Evolutionary conservation across 129 eudicot genomes (phyloP).

Genomic region (Smallanthus sonchifolius): DNA sequence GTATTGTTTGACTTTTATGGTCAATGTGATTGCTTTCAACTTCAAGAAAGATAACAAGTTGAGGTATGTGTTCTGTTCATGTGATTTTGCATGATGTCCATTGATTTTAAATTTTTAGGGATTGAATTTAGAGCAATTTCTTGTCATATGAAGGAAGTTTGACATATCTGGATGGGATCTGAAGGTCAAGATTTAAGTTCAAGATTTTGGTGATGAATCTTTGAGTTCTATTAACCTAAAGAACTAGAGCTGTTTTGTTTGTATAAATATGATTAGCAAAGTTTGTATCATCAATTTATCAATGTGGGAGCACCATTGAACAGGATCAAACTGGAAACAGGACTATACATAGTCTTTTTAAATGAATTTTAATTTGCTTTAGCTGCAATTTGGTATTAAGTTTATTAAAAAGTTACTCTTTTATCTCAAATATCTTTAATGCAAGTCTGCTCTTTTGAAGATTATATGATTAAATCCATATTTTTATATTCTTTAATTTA

Average conservation of each 20-base stretch:
- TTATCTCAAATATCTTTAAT: too few relatives aligned
- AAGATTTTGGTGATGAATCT: background rate
- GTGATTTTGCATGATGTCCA: background rate
- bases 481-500: too few relatives aligned
- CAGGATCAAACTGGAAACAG: too few relatives aligned
- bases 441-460: too few relatives aligned
- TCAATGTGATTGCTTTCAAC: background rate
- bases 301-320: background rate
- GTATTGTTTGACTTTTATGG: constrained; percentile 3
- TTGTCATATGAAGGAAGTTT: background rate
- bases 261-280: background rate
- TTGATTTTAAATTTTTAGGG: background rate
- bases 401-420: too few relatives aligned
- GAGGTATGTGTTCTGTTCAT: background rate
- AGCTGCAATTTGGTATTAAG: too few relatives aligned
- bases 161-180: background rate
- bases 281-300: background rate
- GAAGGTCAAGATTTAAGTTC: constrained; percentile 5
- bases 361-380: background rate
- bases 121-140: background rate
- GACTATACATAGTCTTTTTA: background rate
- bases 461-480: too few relatives aligned
- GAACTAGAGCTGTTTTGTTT: background rate
- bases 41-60: background rate
- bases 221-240: background rate